Conservation (phyloP, 345 rosid species). For the Aethionema arabicum region DNA sequence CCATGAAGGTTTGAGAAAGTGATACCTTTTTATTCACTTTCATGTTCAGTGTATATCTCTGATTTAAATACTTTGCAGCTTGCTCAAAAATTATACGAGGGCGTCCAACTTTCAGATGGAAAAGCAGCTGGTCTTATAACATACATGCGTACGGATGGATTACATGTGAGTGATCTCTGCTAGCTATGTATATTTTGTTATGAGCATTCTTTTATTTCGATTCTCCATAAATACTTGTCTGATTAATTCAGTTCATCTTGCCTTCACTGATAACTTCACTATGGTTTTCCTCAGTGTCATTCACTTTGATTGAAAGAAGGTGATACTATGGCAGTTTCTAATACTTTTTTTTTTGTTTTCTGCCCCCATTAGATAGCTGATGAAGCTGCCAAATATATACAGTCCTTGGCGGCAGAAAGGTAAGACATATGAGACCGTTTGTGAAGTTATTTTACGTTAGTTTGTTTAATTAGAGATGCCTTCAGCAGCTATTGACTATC, state of each 20-base stretch:
- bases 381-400: constrained; percentile 80
- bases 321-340: constrained; percentile 1
- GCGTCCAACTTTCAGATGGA: constrained; percentile 70
- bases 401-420: constrained; percentile 72
- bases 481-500: constrained; percentile 18
- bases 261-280: constrained; percentile 9
- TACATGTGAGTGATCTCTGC: constrained; percentile 67
- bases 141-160: constrained; percentile 92
- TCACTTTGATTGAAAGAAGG: background rate
- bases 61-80: constrained; percentile 54
- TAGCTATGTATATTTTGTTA: constrained; percentile 23
- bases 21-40: constrained; percentile 17
- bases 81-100: constrained; percentile 96
- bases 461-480: constrained; percentile 15
- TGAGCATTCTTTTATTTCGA: constrained; percentile 3
- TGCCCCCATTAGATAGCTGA: constrained; percentile 64
- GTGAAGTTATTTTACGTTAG: constrained; percentile 18
- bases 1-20: constrained; percentile 77
- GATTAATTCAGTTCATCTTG: constrained; percentile 25
- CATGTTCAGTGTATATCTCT: constrained; percentile 20
- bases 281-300: constrained; percentile 2
- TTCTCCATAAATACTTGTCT: constrained; percentile 2
- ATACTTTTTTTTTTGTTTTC: constrained; percentile 26
- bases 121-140: constrained; percentile 86
- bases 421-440: constrained; percentile 31